Base-by-base conservation (phyloP, 176 grass and related monocot genomes). In the maize (Zea mays) region DNA sequence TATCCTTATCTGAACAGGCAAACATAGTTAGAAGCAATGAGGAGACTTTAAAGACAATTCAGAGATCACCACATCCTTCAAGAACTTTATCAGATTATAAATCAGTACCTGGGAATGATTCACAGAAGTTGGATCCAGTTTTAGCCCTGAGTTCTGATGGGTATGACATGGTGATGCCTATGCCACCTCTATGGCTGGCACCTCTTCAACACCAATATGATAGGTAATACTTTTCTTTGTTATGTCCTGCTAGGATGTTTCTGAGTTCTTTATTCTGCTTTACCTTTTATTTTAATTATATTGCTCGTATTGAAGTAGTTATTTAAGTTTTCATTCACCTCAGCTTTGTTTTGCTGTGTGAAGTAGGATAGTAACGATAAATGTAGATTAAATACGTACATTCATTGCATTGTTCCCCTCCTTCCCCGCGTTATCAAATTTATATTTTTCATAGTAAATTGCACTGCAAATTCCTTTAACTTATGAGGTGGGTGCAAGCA, bases 21-120 rank as follows among this genome's bases (percentile, higher is more conserved):
- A 94, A 91, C 40, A 94, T 94, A 79, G 86, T 91, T 75, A 81
- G 86, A 58, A 80, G 77, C 68, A 89, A 85, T 73, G 86, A 91
- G 69, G 80, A 91, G 60, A 79, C 71, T 54, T n/a, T 90, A 51
- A 88, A 75, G 67, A 86, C 84, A 78, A 60, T 84, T 67, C 75
- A 85, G 81, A 64, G 65, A 38, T 79, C 51, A 72, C 44, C 65
- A 12, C 70, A 79, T 82, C 76, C 86, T 64, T 79, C 51, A 37
- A 74, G 45, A 67, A 69, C 71, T 83, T 80, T 91, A 66, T 65
- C 39, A 21, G 70, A 74, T 15, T 66, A 57, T 65, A 40, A 41
- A 68, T 67, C 71, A 55, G 10, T 19, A 67, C 38, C 38, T 57
- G 40, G 15, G 21, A 58, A 68, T 68, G 75, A 66, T 76, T 75